These are phyloP conservation scores for Tetraselmis chui DNA, from an alignment of 139 green algal species.

Conservation along the genomic window DNA sequence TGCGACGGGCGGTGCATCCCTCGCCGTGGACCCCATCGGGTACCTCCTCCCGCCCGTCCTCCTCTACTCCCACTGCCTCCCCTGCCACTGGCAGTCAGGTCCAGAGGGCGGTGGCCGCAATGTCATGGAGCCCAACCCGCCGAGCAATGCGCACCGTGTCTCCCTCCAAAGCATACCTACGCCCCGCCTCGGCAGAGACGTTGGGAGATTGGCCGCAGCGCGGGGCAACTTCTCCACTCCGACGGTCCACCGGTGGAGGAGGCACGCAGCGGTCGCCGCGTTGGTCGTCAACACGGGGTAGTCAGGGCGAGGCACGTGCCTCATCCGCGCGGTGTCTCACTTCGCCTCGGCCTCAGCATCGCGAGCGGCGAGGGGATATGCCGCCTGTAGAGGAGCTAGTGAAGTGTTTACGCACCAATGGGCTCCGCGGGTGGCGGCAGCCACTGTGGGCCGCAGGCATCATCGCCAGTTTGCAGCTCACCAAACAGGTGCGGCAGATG, in stretches of 20 bases:
- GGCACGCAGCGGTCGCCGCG: background rate
- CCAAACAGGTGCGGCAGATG: background rate
- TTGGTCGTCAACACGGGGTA: no score
- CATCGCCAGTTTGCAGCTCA: background rate
- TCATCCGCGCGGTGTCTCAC: no score
- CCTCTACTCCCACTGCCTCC: no score
- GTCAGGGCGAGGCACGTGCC: no score
- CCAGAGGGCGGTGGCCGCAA: no score
- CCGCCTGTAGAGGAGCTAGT: background rate
- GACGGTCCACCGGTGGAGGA: background rate
- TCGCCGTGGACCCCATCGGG: background rate
- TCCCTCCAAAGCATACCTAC: background rate
- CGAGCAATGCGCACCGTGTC: background rate
- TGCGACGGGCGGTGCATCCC: background rate
- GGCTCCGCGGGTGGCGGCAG: background rate
- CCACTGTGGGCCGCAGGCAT: background rate
- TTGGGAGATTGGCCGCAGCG: background rate
- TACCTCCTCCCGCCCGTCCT: background rate
- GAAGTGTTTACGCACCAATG: background rate
- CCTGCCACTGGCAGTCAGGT: no score
- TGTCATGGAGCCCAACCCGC: background rate
- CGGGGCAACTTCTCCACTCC: background rate
- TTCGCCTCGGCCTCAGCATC: no score
- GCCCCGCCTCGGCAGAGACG: background rate
- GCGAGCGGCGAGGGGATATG: no score